phyloP scores from a whole-genome alignment of 495 filamentous ascomycete genomes.

The Penicillium nucicola region DNA sequence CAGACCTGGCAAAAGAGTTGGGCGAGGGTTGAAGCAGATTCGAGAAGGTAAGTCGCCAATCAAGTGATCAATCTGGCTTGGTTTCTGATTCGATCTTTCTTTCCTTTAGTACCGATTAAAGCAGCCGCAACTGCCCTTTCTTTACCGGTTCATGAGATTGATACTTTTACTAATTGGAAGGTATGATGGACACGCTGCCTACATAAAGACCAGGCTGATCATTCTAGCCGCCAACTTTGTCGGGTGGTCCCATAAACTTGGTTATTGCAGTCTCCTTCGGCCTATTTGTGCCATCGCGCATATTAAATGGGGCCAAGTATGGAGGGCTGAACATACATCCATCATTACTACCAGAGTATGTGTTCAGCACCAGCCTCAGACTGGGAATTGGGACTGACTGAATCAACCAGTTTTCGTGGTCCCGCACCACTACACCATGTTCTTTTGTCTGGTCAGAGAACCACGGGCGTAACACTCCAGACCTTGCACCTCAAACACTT shows the following conservation, averaged over 20 bases:
- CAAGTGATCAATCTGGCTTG: conserved; percentile 1
- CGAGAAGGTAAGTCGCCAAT: conserved; percentile 53
- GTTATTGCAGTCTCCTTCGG: conserved; percentile 97
- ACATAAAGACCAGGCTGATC: conserved; percentile 12
- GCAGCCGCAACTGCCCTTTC: conserved; percentile 56
- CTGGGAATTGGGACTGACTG: background rate
- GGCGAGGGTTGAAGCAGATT: conserved; percentile 69
- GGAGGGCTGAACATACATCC: conserved; percentile 94
- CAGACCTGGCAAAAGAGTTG: conserved; percentile 68
- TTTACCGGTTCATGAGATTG: conserved; percentile 68
- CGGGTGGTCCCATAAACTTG: conserved; percentile 64
- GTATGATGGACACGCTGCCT: conserved; percentile 35
- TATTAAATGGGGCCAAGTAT: conserved; percentile 66
- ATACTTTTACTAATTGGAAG: conserved; percentile 79
- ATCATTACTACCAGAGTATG: conserved; percentile 83
- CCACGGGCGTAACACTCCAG: conserved; percentile 77
- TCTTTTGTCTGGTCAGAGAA: conserved; percentile 53
- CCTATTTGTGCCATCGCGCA: conserved; percentile 74
- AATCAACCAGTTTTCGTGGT: conserved; percentile 59
- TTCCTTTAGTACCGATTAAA: conserved; percentile 68
- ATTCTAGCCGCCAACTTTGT: conserved; percentile 51
- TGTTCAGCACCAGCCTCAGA: background rate
- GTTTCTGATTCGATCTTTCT: conserved; percentile 8
- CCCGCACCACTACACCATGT: conserved; percentile 78
- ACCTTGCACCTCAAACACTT: conserved; percentile 73